Percentiles rank a stretch among this genome's conserved stretches.
Conservation (phyloP, 2,329 filamentous ascomycete genomes). For the Didymella exigua region DNA sequence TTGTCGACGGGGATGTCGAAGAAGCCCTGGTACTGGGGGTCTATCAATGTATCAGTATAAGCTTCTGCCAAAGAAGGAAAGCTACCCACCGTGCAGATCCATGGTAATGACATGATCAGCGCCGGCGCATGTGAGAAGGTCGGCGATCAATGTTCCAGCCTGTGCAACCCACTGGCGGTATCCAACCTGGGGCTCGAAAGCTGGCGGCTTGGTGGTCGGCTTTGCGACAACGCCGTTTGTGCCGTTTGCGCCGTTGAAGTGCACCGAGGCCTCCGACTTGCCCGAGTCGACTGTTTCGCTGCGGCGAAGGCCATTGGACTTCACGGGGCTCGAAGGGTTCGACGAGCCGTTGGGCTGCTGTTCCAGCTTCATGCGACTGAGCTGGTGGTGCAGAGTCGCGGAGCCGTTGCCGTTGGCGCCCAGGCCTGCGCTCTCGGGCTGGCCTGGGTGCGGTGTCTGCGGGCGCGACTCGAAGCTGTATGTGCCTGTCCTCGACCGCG, state of each 20-base stretch:
- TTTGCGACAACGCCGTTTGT: slow-evolving; percentile 25
- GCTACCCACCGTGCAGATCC: slow-evolving; percentile 65
- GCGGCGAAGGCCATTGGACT: slow-evolving; percentile 34
- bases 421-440: slow-evolving; percentile 69
- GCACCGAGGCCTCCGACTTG: slow-evolving; percentile 38
- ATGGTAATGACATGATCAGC: slow-evolving; percentile 98
- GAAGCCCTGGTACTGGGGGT: slow-evolving; percentile 97
- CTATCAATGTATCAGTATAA: slow-evolving; percentile 59
- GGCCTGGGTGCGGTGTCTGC: slow-evolving; percentile 77
- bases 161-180: slow-evolving; percentile 99
- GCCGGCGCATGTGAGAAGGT: slow-evolving; percentile 91
- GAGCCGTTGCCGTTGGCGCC: slow-evolving; percentile 71
- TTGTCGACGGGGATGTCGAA: slow-evolving; percentile 99
- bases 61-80: background rate
- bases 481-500: slow-evolving; percentile 53
- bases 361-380: slow-evolving; percentile 70
- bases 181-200: slow-evolving; percentile 81
- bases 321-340: slow-evolving; percentile 35
- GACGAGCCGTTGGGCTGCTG: slow-evolving; percentile 54
- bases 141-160: slow-evolving; percentile 91
- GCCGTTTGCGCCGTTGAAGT: slow-evolving; percentile 26
- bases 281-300: slow-evolving; percentile 42
- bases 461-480: slow-evolving; percentile 93
- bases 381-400: slow-evolving; percentile 68
- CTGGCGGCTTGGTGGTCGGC: slow-evolving; percentile 58